Percentiles rank a stretch among this genome's conserved stretches.
Conservation (phyloP, 805 yeast species). For the Saccharomycopsis oosterbeekiorum region DNA sequence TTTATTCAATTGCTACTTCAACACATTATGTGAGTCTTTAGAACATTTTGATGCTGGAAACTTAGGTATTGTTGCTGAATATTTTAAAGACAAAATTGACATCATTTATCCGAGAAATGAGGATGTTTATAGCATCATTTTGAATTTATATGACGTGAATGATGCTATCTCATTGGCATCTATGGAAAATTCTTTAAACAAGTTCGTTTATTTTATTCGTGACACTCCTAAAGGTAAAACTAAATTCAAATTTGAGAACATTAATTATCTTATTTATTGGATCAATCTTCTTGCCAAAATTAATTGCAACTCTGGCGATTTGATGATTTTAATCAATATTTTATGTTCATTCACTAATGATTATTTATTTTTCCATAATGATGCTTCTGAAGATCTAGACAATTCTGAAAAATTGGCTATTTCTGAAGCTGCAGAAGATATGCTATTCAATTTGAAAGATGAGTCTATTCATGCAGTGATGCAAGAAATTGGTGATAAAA, state of each 20-base stretch:
- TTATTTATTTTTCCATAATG: conserved; percentile 2
- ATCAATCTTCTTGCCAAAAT: conserved; percentile 1
- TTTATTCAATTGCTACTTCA: neutral
- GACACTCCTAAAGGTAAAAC: neutral
- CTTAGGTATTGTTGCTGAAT: neutral
- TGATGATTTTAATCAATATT: neutral
- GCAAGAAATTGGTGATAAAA: neutral
- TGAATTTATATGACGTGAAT: neutral
- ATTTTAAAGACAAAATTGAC: neutral
- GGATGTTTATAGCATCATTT: neutral
- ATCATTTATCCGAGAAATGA: neutral
- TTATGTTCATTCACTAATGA: neutral
- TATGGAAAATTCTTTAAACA: conserved; percentile 4
- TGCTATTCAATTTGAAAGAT: neutral
- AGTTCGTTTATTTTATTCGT: conserved; percentile 4
- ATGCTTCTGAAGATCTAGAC: neutral
- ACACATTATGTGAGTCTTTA: neutral
- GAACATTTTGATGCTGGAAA: neutral
- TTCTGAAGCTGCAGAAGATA: neutral
- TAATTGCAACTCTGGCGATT: neutral
- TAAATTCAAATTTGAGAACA: neutral
- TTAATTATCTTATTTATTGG: conserved; percentile 1
- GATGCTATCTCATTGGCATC: neutral
- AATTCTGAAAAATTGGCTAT: neutral
- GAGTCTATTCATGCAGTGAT: neutral